Evolutionary conservation across 176 grass and related monocot species (phyloP).

Genomic region (Carex pumila): DNA sequence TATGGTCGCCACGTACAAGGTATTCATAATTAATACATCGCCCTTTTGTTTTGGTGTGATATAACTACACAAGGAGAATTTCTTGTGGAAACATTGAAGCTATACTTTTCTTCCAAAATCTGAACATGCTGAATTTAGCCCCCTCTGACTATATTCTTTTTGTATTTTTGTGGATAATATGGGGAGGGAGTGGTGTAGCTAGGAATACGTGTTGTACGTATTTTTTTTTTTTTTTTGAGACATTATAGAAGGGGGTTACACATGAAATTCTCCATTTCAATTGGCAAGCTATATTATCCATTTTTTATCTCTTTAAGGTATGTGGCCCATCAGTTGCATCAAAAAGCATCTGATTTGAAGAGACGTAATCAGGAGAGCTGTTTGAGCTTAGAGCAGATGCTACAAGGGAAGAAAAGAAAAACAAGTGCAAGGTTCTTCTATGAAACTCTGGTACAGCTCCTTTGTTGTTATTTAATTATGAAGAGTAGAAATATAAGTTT

Average conservation of each 20-base stretch:
- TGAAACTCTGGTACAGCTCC: constrained; percentile 66
- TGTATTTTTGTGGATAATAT: neutral
- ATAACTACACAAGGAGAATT: neutral
- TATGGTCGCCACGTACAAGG: constrained; percentile 60
- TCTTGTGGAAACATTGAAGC: neutral
- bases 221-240: neutral
- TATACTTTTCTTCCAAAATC: neutral
- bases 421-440: constrained; percentile 77
- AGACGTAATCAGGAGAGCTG: constrained; percentile 16
- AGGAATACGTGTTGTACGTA: neutral
- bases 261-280: neutral
- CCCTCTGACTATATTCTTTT: neutral
- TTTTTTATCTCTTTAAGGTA: constrained; percentile 34
- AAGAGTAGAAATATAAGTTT: neutral
- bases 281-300: neutral
- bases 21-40: constrained; percentile 4
- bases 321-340: constrained; percentile 40
- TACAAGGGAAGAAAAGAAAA: constrained; percentile 53
- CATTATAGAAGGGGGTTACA: neutral
- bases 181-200: neutral
- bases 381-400: constrained; percentile 39
- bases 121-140: neutral
- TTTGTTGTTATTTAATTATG: neutral
- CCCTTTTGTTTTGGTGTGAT: constrained; percentile 13
- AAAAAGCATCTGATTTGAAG: constrained; percentile 34